phyloP scores from a whole-genome alignment of 2,329 filamentous ascomycete genomes.

The Fusarium sp. region DNA sequence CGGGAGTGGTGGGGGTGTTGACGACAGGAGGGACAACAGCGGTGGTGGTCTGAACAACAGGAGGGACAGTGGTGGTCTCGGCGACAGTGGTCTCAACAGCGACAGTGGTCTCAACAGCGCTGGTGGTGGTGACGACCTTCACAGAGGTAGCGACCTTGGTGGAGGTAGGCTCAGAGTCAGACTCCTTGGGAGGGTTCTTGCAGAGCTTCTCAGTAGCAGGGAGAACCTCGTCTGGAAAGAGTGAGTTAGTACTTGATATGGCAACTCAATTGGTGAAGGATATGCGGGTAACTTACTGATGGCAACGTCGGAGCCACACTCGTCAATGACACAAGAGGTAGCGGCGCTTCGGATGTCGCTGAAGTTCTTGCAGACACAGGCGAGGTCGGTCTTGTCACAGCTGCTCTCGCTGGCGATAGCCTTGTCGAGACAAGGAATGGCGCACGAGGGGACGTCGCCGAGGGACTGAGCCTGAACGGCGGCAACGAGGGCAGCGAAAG shows the following conservation, averaged over 20 bases:
- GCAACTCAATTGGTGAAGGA: not conserved
- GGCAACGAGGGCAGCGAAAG: constrained; percentile 53
- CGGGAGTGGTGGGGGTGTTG: constrained; percentile 28
- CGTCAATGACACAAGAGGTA: constrained; percentile 54
- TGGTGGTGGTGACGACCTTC: constrained; percentile 21
- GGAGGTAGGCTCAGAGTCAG: constrained; percentile 15
- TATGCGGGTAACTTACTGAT: constrained; percentile 52
- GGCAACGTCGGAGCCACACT: constrained; percentile 56
- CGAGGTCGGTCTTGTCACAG: constrained; percentile 53
- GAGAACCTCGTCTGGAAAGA: constrained; percentile 54
- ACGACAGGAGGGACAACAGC: constrained; percentile 24
- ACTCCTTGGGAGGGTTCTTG: constrained; percentile 35
- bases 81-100: not conserved
- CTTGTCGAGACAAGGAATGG: constrained; percentile 54
- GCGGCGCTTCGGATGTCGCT: constrained; percentile 50
- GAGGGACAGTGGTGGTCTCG: constrained; percentile 15
- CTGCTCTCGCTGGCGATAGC: constrained; percentile 50
- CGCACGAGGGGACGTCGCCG: constrained; percentile 56
- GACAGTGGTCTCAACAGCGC: not conserved
- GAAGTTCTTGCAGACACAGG: constrained; percentile 55
- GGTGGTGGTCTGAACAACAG: constrained; percentile 21
- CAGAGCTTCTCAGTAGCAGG: constrained; percentile 56
- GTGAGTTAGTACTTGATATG: constrained; percentile 39
- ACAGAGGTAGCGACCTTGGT: constrained; percentile 17
- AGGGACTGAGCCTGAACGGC: constrained; percentile 54